Evolutionary conservation across 2,329 filamentous ascomycete species (phyloP).

Genomic region (Xylaria sp.): DNA sequence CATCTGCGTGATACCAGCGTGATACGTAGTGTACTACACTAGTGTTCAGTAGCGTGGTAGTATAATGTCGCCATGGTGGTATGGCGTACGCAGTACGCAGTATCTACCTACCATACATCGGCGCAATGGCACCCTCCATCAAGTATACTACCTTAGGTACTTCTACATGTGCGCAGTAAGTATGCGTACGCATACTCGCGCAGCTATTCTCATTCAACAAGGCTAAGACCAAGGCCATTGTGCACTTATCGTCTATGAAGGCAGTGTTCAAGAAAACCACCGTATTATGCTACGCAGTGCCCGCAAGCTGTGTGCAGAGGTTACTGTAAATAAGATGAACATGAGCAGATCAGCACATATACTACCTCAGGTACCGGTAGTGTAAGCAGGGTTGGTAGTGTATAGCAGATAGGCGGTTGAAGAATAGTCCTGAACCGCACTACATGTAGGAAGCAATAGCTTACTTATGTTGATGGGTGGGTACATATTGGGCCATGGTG

Average conservation of each 20-base stretch:
- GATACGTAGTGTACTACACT: not conserved
- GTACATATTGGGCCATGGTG: not conserved
- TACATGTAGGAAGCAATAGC: not conserved
- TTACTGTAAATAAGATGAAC: not conserved
- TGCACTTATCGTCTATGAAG: not conserved
- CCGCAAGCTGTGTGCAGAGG: not conserved
- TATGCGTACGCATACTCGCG: too few relatives aligned
- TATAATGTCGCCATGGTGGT: not conserved
- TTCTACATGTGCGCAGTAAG: too few relatives aligned
- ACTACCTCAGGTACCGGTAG: too few relatives aligned
- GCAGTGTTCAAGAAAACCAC: not conserved
- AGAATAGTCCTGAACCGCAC: not conserved
- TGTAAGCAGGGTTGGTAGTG: too few relatives aligned
- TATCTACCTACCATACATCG: conserved; percentile 13
- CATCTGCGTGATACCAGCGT: not conserved
- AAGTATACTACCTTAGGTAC: too few relatives aligned
- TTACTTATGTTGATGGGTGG: not conserved
- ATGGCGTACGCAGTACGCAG: too few relatives aligned
- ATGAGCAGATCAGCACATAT: not conserved
- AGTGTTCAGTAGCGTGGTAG: not conserved
- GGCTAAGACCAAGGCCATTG: conserved; percentile 14
- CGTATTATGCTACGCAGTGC: not conserved
- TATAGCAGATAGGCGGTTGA: not conserved
- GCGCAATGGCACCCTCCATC: conserved; percentile 33
- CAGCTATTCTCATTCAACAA: conserved; percentile 22